Evolutionary conservation across 2,329 filamentous ascomycete species (phyloP).

Genomic region (Tricladium varicosporioides): DNA sequence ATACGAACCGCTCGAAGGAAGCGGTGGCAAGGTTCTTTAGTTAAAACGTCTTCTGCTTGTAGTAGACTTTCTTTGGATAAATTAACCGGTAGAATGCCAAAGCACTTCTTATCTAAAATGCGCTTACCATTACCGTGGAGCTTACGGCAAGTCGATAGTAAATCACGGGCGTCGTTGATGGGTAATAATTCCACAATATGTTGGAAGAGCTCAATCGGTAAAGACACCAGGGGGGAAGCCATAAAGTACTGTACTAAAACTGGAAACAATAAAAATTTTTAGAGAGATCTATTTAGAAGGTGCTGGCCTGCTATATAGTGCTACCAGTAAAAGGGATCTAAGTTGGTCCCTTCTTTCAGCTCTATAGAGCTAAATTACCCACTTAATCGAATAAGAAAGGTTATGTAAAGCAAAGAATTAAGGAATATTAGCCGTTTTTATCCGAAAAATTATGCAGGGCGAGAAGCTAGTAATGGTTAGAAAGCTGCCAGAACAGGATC

Average conservation of each 20-base stretch:
- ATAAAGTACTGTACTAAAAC: neutral
- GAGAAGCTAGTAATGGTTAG: no score
- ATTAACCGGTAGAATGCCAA: neutral
- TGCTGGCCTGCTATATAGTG: neutral
- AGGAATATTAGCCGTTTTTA: no score
- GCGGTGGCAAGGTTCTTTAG: neutral
- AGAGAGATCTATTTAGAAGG: neutral
- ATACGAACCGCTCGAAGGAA: neutral
- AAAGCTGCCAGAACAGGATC: no score
- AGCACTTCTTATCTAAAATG: neutral
- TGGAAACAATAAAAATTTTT: neutral
- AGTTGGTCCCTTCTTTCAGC: neutral
- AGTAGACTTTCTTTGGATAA: neutral
- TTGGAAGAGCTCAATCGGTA: neutral
- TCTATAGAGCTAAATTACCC: neutral
- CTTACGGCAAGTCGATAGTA: neutral
- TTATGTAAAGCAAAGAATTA: no score
- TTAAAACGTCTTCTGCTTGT: neutral
- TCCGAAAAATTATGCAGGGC: no score
- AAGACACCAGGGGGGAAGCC: neutral
- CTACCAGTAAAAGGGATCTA: neutral
- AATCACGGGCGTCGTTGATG: neutral
- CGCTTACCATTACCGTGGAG: neutral
- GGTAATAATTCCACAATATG: neutral
- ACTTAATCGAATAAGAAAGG: no score